Base-by-base conservation (phyloP, 352 stramenopile species). In the Globisporangium cystogenes region DNA sequence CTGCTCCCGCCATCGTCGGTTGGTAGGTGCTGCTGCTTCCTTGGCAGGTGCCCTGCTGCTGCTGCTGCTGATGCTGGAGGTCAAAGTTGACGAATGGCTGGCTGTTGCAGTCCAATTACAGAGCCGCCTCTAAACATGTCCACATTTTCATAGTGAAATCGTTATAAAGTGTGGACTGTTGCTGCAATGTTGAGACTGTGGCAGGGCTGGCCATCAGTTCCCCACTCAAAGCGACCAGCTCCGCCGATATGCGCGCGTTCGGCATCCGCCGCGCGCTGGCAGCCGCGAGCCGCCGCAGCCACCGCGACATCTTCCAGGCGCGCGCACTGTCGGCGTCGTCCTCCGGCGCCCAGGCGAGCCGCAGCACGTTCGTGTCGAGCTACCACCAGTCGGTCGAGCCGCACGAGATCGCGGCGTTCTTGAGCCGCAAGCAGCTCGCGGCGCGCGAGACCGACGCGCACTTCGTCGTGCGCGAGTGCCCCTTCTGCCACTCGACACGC, bases 401-500 rank as follows among this genome's bases (percentile, higher is more conserved):
- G 12, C 67, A 62, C 40, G 81, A 90, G 54, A 76, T 95, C 49
- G 63, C 53, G 15, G 61, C 74, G 31, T 93, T 93, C 50, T 60
- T 95, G 39, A 62, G 68, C n/a, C 84, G 84, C 61, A 93, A 95
- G 59, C 57, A 70, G 36, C 70, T 95, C 49, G 51, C 53, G 16
- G 55, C 72, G 45, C 76, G 78, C 37, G 81, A 89, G 59, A 89
- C 80, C 0, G 76, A 89, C 62, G 73, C 82, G 55, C 84, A 95
- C 60, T 86, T 85, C 20, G 60, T 93, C 29, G 75, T 93, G 53
- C 76, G 79, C 35, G 77, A 93, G 53, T 96, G 86, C 48, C 86
- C 85, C n/a, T 93, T 95, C 64, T 96, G 87, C 62, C 81, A 93
- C 44, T 46, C 80, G 26, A 91, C 86, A 21, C 78, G 75, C 51